A percentile compares a stretch with the other conserved stretches of the same genome.
Conservation (phyloP, 768 basidiomycete species). For the Panaeolus cyanescens region DNA sequence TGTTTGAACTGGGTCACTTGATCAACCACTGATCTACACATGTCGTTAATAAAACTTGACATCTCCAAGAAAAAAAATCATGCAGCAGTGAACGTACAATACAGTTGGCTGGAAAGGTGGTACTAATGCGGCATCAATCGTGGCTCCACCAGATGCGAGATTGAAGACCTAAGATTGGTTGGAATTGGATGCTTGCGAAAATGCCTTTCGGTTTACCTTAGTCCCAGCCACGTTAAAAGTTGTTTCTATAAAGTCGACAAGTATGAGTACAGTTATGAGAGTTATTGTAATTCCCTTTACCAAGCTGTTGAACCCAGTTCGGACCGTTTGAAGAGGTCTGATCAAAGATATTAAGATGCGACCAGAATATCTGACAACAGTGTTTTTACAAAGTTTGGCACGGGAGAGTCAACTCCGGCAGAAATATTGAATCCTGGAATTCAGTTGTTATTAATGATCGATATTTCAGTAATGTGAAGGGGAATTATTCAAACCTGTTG, state of each 20-base stretch:
- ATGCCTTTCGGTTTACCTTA: conserved; percentile 34
- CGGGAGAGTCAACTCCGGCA: conserved; percentile 51
- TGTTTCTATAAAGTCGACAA: conserved; percentile 29
- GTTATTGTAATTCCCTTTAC: conserved; percentile 27
- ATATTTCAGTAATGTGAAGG: background rate
- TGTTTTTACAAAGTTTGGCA: conserved; percentile 50
- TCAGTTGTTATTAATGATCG: background rate
- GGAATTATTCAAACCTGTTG: conserved; percentile 33
- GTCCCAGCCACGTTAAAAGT: conserved; percentile 59
- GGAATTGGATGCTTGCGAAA: background rate
- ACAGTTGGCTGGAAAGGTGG: conserved; percentile 49
- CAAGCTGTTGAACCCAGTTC: conserved; percentile 60
- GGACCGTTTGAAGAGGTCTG: conserved; percentile 64
- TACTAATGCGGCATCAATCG: conserved; percentile 56
- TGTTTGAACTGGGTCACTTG: conserved; percentile 57
- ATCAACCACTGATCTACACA: conserved; percentile 47
- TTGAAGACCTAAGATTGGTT: conserved; percentile 37
- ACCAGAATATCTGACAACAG: background rate
- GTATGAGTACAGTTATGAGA: conserved; percentile 4
- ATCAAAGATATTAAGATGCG: background rate
- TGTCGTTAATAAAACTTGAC: background rate
- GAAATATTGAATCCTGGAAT: conserved; percentile 56
- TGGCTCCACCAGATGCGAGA: conserved; percentile 61
- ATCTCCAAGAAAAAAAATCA: background rate
- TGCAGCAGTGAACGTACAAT: conserved; percentile 24